Conservation (phyloP, 257 asterid species). For the Scutellaria baicalensis region DNA sequence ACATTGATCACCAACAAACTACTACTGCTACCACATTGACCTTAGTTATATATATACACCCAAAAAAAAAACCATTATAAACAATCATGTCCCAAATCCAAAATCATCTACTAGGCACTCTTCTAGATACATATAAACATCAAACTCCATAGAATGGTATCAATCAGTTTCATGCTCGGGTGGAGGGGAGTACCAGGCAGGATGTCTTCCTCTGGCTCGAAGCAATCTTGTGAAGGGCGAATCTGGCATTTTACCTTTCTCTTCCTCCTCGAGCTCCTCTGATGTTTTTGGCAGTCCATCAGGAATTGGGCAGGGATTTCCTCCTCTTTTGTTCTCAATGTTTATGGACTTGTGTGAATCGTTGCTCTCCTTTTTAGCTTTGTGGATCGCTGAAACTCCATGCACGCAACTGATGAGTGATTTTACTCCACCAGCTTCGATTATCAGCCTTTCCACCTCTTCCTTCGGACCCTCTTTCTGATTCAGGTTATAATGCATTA, state of each 20-base stretch:
- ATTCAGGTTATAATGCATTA: background rate
- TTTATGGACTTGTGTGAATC: conserved; percentile 8
- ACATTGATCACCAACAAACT: no score
- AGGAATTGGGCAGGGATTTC: conserved; percentile 51
- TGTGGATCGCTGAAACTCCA: conserved; percentile 58
- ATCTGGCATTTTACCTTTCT: conserved; percentile 75
- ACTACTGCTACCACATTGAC: no score
- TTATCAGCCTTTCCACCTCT: conserved; percentile 76
- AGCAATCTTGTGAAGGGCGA: conserved; percentile 82
- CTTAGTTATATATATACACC: no score
- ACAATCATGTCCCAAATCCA: no score
- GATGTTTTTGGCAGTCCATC: conserved; percentile 79
- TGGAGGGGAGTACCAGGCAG: no score
- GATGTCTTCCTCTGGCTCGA: conserved; percentile 53
- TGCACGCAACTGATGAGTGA: conserved; percentile 71
- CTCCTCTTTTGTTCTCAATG: background rate
- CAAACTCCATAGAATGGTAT: no score
- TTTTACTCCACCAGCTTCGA: conserved; percentile 72
- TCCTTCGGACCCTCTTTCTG: conserved; percentile 78
- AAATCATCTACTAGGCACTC: no score
- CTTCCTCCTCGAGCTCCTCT: conserved; percentile 88
- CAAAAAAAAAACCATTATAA: no score
- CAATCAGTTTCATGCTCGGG: no score
- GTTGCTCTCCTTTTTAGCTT: conserved; percentile 29
- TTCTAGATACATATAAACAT: no score